Evolutionary conservation across 345 rosid species (phyloP).

Genomic region (Rhizophora apiculata): DNA sequence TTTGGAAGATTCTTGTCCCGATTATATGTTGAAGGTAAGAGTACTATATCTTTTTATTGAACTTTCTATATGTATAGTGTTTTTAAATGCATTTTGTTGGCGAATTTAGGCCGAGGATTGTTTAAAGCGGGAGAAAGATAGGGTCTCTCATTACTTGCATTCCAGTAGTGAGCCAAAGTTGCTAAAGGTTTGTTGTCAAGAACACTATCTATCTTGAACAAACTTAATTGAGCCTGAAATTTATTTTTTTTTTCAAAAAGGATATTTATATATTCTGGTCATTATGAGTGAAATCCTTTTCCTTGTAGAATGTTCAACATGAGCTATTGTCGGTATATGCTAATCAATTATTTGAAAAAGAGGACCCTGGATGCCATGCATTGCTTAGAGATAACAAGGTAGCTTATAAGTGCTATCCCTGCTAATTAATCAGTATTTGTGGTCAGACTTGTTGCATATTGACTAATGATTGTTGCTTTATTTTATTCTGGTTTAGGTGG

Average conservation of each 20-base stretch:
- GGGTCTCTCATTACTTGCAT: constrained; percentile 35
- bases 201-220: not conserved
- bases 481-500: constrained; percentile 25
- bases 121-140: constrained; percentile 39
- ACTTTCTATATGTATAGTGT: not conserved
- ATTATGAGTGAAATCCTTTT: too few species aligned
- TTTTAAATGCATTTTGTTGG: not conserved
- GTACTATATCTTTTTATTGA: not conserved
- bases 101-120: constrained; percentile 37
- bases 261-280: too few species aligned
- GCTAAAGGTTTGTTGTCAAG: constrained; percentile 27
- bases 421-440: not conserved
- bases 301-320: constrained; percentile 34
- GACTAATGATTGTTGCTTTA: not conserved
- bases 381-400: constrained; percentile 42
- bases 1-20: constrained; percentile 36
- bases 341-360: constrained; percentile 37
- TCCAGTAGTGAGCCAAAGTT: constrained; percentile 41
- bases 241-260: too few species aligned
- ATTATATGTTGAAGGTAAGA: constrained; percentile 43
- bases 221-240: too few species aligned
- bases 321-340: constrained; percentile 31
- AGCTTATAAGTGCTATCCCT: too few species aligned
- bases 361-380: constrained; percentile 38
- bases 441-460: not conserved